Conservation (phyloP, 306 rosid species). For the Mimosa pudica region DNA sequence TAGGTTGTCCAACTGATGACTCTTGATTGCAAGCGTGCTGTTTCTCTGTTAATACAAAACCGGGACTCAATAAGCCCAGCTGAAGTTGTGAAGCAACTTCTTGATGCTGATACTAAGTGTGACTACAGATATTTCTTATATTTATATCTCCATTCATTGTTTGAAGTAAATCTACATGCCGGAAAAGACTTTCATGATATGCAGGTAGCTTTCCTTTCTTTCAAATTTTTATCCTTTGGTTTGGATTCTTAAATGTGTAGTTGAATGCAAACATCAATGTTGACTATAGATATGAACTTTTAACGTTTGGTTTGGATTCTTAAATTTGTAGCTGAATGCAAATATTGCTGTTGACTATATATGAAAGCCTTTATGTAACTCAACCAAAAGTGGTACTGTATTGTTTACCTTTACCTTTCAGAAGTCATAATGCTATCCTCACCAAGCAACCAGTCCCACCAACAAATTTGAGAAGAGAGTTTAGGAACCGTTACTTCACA, state of each 20-base stretch:
- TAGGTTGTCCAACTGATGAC: constrained; percentile 79
- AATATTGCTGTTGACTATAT: neutral
- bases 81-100: constrained; percentile 77
- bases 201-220: constrained; percentile 60
- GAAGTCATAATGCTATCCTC: constrained; percentile 13
- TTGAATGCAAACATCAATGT: constrained; percentile 26
- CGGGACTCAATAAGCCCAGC: constrained; percentile 62
- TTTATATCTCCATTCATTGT: constrained; percentile 74
- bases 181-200: constrained; percentile 84
- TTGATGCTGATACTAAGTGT: constrained; percentile 51
- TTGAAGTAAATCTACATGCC: constrained; percentile 75
- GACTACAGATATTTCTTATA: constrained; percentile 75
- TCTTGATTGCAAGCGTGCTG: constrained; percentile 81
- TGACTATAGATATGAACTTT: constrained; percentile 3
- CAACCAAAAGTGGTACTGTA: constrained; percentile 13
- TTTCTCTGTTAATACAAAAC: constrained; percentile 64
- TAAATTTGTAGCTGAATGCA: constrained; percentile 25
- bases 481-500: neutral
- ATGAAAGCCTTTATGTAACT: constrained; percentile 27
- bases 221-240: constrained; percentile 7
- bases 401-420: constrained; percentile 17
- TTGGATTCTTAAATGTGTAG: constrained; percentile 20
- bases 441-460: constrained; percentile 7
- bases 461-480: constrained; percentile 1
- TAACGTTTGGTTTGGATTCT: constrained; percentile 20